Evolutionary conservation across 2,329 filamentous ascomycete species (phyloP), one percentile per base, ranked within the genome.

Genomic region (Penicillium sp.): DNA sequence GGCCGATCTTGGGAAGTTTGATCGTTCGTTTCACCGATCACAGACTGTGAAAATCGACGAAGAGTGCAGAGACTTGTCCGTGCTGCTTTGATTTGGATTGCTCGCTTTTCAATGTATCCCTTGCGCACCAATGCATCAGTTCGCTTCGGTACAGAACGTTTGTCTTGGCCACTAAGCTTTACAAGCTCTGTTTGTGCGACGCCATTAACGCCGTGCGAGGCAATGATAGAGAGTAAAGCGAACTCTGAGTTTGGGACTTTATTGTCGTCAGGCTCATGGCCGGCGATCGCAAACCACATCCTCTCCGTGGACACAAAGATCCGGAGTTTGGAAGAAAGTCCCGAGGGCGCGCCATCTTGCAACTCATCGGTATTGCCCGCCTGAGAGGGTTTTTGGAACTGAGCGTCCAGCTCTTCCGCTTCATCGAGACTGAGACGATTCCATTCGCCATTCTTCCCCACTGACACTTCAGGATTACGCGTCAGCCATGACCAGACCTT

Each of bases 141-240:
- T 36, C 84, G 75, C 55, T 81, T 76, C 1, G 84, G 84, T 2
- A 86, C 79, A 1, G 84, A 87, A 42, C 84, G 77, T 64, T 86
- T 86, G 65, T 87, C 84, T 68, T 87, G 84, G 6, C 81, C 81
- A 57, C 81, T 83, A 21, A 80, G 61, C 47, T 68, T 72, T 38
- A 77, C 75, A 34, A 86, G 67, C 2, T 83, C 77, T 2, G 81
- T 78, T 63, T 87, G 84, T 2, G 80, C 65, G 42, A 87, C 80
- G 6, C 84, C 84, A 15, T 72, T 66, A 16, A 74, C 70, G 41
- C 82, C 80, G 50, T 72, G 73, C 9, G 78, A 76, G 6, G 82
- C 82, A 56, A 87, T 85, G 47, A 85, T 77, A 9, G 80, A 82
- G 2, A 87, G 70, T 16, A 83, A 69, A 12, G 73, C 71, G 57